A percentile compares a stretch with the other conserved stretches of the same genome.
These are phyloP conservation scores for Myotisia sp. DNA, from an alignment of 2,329 filamentous ascomycete species.

Conservation along the genomic window DNA sequence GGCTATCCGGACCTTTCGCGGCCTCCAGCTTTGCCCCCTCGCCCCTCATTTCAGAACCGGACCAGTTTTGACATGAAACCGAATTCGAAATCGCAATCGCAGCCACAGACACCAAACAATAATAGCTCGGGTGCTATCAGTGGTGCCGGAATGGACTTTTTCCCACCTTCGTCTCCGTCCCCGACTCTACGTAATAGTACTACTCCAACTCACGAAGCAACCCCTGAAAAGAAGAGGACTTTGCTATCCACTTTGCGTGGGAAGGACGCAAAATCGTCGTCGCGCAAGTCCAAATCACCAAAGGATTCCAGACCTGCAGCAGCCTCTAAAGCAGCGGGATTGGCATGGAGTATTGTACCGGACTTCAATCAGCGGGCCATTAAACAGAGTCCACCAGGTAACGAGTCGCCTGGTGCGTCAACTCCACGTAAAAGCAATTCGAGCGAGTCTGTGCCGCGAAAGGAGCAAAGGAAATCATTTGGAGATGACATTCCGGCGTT, in stretches of 20 bases:
- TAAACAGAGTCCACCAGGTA: constrained; percentile 6
- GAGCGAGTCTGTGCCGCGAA: constrained; percentile 15
- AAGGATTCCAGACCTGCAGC: constrained; percentile 8
- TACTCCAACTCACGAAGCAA: not conserved
- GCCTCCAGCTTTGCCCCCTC: constrained; percentile 42
- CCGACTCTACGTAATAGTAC: not conserved
- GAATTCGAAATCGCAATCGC: no score
- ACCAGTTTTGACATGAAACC: not conserved
- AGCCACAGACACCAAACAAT: not conserved
- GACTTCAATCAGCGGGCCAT: constrained; percentile 17
- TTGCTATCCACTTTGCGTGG: constrained; percentile 9
- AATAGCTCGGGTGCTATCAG: not conserved
- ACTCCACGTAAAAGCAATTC: constrained; percentile 17
- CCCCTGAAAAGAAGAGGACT: constrained; percentile 8
- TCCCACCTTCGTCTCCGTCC: not conserved
- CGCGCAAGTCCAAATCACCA: constrained; percentile 18
- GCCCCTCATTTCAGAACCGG: constrained; percentile 10
- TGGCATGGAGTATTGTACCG: constrained; percentile 41
- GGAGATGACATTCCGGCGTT: not conserved
- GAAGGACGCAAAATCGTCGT: constrained; percentile 14
- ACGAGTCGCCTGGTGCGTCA: constrained; percentile 16
- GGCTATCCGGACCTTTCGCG: constrained; percentile 70
- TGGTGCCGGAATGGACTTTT: not conserved
- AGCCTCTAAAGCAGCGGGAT: constrained; percentile 48
- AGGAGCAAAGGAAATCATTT: no score